phyloP scores from a whole-genome alignment of 495 filamentous ascomycete species.

The Lasiosphaeria ovina region DNA sequence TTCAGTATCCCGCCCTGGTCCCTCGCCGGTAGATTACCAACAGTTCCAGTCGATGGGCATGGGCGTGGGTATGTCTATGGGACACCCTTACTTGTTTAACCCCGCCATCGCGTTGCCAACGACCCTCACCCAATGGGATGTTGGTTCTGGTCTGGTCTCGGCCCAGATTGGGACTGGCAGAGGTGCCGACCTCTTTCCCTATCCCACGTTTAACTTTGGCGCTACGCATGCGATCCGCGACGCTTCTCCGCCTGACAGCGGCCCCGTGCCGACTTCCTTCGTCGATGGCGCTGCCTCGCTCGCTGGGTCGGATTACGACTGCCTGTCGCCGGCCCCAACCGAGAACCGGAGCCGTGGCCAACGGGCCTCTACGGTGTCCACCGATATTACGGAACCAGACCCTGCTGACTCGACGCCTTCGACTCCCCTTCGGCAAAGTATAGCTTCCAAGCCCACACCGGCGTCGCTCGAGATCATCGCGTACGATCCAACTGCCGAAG shows the following conservation, averaged over 20 bases:
- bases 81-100: not conserved
- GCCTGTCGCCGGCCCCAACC: not conserved
- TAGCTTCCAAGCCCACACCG: not conserved
- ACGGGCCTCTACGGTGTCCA: slow-evolving; percentile 8
- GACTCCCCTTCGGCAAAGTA: not conserved
- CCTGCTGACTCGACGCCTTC: not conserved
- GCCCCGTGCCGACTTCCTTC: not conserved
- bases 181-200: too few relatives aligned
- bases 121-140: not conserved
- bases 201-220: too few relatives aligned
- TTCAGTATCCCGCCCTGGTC: too few relatives aligned
- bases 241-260: too few relatives aligned
- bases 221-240: too few relatives aligned
- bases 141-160: not conserved
- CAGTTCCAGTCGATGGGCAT: too few relatives aligned
- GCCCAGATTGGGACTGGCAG: not conserved
- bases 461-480: slow-evolving; percentile 18
- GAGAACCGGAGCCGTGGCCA: not conserved
- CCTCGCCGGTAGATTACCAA: too few relatives aligned
- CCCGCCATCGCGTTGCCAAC: not conserved
- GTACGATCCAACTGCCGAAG: slow-evolving; percentile 16
- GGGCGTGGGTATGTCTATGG: too few relatives aligned
- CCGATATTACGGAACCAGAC: not conserved
- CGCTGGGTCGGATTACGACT: not conserved
- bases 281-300: not conserved